These are phyloP conservation scores for Gastrolobium bilobum DNA, from an alignment of 306 rosid species.

Conservation along the genomic window DNA sequence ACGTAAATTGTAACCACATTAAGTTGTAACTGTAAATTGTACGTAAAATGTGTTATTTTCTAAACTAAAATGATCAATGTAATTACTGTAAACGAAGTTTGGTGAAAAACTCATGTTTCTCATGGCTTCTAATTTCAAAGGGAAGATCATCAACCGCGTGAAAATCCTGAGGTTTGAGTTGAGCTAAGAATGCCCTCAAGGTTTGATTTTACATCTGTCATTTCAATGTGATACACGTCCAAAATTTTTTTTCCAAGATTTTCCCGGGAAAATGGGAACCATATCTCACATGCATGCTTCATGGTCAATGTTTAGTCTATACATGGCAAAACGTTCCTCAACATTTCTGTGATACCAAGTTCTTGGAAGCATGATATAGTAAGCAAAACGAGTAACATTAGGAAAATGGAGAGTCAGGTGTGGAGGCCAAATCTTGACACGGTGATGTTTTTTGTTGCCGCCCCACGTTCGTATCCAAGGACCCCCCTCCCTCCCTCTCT, in stretches of 20 bases:
- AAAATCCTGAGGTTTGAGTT: neutral
- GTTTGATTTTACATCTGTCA: conserved; percentile 31
- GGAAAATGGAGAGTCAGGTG: neutral
- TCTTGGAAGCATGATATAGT: conserved; percentile 7
- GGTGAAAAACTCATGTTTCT: conserved; percentile 34
- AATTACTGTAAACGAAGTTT: neutral
- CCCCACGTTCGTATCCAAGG: conserved; percentile 6
- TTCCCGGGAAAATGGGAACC: conserved; percentile 25
- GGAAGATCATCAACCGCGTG: conserved; percentile 13
- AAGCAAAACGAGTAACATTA: neutral
- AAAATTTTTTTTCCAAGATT: neutral
- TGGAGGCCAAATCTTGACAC: conserved; percentile 34
- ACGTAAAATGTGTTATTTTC: neutral
- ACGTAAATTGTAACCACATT: too few relatives aligned
- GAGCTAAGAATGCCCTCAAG: neutral
- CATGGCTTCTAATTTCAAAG: conserved; percentile 39
- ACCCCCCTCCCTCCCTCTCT: neutral
- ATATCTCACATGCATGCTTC: neutral
- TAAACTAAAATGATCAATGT: neutral
- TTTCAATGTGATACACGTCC: conserved; percentile 31
- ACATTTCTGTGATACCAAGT: neutral
- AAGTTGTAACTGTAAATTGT: too few relatives aligned
- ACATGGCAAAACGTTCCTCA: neutral
- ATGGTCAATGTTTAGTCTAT: neutral
- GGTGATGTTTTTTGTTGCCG: neutral